phyloP scores from a whole-genome alignment of 352 stramenopile species.

The Phytophthora agathidicida region DNA sequence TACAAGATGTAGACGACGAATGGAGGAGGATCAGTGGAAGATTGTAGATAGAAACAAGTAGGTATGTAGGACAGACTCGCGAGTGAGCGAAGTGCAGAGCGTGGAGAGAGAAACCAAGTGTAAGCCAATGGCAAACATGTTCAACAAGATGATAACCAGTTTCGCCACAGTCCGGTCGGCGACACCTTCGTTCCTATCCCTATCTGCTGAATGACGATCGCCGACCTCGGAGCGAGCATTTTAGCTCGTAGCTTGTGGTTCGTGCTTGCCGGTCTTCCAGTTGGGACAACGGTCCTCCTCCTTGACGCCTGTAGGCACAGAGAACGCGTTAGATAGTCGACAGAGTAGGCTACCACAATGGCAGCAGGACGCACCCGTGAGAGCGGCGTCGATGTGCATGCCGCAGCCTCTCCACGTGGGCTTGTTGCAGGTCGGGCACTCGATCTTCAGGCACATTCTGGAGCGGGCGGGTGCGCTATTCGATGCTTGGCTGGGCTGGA shows the following conservation, averaged over 20 bases:
- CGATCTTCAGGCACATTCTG: constrained; percentile 62
- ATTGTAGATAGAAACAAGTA: constrained; percentile 33
- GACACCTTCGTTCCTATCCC: constrained; percentile 10
- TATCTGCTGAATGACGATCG: constrained; percentile 5
- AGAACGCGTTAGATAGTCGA: neutral
- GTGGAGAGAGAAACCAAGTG: too few relatives aligned
- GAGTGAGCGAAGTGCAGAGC: constrained; percentile 3
- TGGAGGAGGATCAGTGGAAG: neutral
- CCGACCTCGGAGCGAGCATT: neutral
- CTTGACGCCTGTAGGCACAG: constrained; percentile 35
- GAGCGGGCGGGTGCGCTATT: neutral
- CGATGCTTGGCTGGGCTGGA: constrained; percentile 4
- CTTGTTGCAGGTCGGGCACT: constrained; percentile 68
- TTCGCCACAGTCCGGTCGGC: too few relatives aligned
- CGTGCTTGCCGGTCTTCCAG: constrained; percentile 67
- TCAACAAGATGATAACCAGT: too few relatives aligned
- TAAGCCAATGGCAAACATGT: too few relatives aligned
- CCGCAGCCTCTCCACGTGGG: constrained; percentile 67
- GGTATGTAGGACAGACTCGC: too few relatives aligned
- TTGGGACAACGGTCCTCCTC: constrained; percentile 55
- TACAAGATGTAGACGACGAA: constrained; percentile 30
- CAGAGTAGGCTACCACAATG: neutral
- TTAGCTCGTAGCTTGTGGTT: too few relatives aligned
- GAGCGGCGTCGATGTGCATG: constrained; percentile 57
- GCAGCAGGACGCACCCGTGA: constrained; percentile 29